Conservation (phyloP, 2,329 filamentous ascomycete genomes). For the Epichloe gansuensis region DNA sequence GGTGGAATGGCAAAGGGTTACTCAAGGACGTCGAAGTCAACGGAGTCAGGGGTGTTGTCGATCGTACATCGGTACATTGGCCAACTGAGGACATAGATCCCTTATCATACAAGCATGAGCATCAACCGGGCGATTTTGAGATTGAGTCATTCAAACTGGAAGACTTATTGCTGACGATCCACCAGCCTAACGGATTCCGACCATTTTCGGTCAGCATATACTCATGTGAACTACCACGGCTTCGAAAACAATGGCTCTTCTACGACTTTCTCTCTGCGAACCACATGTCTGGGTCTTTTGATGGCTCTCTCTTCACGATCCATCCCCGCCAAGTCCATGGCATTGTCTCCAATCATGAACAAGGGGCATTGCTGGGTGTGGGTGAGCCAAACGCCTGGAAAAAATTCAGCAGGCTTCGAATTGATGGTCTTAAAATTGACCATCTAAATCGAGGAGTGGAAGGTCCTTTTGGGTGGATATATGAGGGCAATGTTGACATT, state of each 20-base stretch:
- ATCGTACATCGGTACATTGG: slow-evolving; percentile 74
- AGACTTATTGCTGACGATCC: slow-evolving; percentile 79
- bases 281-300: slow-evolving; percentile 90
- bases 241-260: slow-evolving; percentile 93
- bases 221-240: slow-evolving; percentile 81
- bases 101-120: slow-evolving; percentile 73
- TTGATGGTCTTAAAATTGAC: slow-evolving; percentile 89
- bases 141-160: slow-evolving; percentile 95
- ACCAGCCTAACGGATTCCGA: slow-evolving; percentile 83
- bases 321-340: slow-evolving; percentile 86
- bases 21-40: slow-evolving; percentile 88
- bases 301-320: slow-evolving; percentile 93
- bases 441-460: slow-evolving; percentile 88
- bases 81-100: slow-evolving; percentile 56
- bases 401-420: slow-evolving; percentile 83
- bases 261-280: slow-evolving; percentile 95
- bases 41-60: slow-evolving; percentile 82
- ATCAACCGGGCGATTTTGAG: slow-evolving; percentile 88
- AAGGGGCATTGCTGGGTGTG: slow-evolving; percentile 39
- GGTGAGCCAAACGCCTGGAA: slow-evolving; percentile 71
- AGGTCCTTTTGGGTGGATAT: slow-evolving; percentile 94
- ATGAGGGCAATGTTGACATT: slow-evolving; percentile 93
- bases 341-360: slow-evolving; percentile 48
- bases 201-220: slow-evolving; percentile 93
- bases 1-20: slow-evolving; percentile 94